These are phyloP conservation scores for Sporisorium scitamineum DNA, from an alignment of 1,284 basidiomycete species.

Conservation along the genomic window DNA sequence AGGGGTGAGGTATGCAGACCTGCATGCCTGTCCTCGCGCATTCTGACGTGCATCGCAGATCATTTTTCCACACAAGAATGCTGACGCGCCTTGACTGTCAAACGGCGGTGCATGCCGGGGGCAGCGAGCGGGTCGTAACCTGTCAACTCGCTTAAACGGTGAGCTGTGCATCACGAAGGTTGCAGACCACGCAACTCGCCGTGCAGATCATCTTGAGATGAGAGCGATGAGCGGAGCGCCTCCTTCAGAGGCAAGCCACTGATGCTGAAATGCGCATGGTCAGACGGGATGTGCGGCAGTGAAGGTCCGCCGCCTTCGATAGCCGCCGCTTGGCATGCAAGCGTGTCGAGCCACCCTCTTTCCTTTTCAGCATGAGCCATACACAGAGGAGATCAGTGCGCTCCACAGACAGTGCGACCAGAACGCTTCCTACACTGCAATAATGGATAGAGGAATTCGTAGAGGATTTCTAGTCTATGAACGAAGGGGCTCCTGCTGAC, in stretches of 20 bases:
- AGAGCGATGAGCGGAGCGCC: background rate
- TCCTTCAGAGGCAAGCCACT: background rate
- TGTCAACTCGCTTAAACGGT: constrained; percentile 18
- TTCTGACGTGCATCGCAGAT: constrained; percentile 26
- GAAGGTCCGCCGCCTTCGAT: background rate
- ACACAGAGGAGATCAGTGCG: background rate
- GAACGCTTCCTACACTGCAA: background rate
- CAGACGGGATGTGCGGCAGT: background rate
- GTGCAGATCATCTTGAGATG: background rate
- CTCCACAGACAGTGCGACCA: constrained; percentile 4
- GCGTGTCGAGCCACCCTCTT: background rate
- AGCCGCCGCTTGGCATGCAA: constrained; percentile 8
- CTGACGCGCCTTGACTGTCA: background rate
- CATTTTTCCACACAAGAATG: background rate
- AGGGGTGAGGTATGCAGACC: constrained; percentile 2
- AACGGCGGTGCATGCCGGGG: background rate
- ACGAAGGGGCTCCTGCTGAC: background rate
- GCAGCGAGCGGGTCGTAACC: too few species aligned
- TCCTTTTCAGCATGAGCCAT: background rate
- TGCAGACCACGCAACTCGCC: background rate
- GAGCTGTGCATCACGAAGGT: constrained; percentile 12
- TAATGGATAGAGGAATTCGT: background rate
- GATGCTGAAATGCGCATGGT: background rate
- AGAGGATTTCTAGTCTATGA: background rate
- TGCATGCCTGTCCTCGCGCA: constrained; percentile 14